These are phyloP conservation scores for Aquilaria sinensis DNA, from an alignment of 345 rosid genomes.

Conservation along the genomic window DNA sequence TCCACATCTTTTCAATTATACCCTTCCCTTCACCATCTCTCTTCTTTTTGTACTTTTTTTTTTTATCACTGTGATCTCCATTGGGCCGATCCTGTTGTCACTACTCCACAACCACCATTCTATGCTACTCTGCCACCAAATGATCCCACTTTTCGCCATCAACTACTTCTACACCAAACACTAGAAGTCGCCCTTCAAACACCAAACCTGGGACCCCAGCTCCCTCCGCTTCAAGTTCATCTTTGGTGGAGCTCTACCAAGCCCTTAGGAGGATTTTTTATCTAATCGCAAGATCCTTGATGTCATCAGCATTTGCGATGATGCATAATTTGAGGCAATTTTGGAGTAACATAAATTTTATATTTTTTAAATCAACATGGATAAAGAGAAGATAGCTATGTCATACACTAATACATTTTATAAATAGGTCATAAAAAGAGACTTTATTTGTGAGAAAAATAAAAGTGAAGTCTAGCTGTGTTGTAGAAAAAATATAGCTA, in stretches of 20 bases:
- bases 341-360: too few relatives aligned
- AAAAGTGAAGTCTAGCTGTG: too few relatives aligned
- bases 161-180: constrained; percentile 96
- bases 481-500: too few relatives aligned
- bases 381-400: too few relatives aligned
- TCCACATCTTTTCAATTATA: too few relatives aligned
- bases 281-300: constrained; percentile 89
- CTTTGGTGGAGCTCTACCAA: constrained; percentile 87
- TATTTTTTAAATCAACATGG: too few relatives aligned
- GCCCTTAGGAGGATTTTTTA: constrained; percentile 99
- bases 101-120: constrained; percentile 75
- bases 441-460: too few relatives aligned
- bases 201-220: constrained; percentile 94
- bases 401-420: too few relatives aligned
- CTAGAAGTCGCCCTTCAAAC: constrained; percentile 90
- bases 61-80: constrained; percentile 76
- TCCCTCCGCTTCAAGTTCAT: constrained; percentile 84
- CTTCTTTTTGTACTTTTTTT: too few relatives aligned
- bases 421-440: too few relatives aligned
- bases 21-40: too few relatives aligned
- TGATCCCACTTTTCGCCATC: constrained; percentile 73
- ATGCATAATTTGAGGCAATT: too few relatives aligned
- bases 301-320: constrained; percentile 63
- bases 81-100: constrained; percentile 60
- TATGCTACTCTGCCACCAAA: constrained; percentile 70